phyloP scores from a whole-genome alignment of 805 yeast genomes.

The Metschnikowia vanudenii region DNA sequence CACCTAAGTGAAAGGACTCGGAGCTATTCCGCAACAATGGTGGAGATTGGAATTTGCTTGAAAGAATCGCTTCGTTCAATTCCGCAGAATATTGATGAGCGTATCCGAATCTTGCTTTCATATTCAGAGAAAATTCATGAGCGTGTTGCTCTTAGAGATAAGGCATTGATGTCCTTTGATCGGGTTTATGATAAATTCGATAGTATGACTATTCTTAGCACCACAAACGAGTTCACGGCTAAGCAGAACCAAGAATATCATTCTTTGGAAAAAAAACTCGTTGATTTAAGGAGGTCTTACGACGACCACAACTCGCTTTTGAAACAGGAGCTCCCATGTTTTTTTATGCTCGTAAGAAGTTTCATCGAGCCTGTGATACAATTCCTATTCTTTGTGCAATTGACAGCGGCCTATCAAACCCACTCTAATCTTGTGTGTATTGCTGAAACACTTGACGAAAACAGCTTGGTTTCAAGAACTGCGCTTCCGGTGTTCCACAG shows the following conservation, averaged over 20 bases:
- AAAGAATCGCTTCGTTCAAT: constrained; percentile 12
- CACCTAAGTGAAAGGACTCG: constrained; percentile 23
- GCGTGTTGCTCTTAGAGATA: constrained; percentile 29
- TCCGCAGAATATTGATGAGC: constrained; percentile 14
- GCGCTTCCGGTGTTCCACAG: background rate
- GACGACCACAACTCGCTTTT: constrained; percentile 37
- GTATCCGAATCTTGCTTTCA: constrained; percentile 16
- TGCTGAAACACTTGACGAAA: constrained; percentile 14
- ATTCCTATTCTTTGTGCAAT: constrained; percentile 38
- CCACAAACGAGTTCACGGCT: constrained; percentile 31
- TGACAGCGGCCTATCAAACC: constrained; percentile 34
- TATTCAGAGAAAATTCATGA: constrained; percentile 26
- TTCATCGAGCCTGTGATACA: constrained; percentile 33
- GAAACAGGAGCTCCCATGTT: constrained; percentile 47
- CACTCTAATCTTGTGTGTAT: constrained; percentile 22
- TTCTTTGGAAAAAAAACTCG: constrained; percentile 28
- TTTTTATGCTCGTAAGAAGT: constrained; percentile 32
- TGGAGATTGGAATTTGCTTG: constrained; percentile 14
- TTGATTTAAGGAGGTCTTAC: constrained; percentile 26
- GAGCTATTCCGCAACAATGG: constrained; percentile 20
- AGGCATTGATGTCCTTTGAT: constrained; percentile 40
- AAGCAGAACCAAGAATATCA: constrained; percentile 30
- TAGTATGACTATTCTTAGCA: constrained; percentile 31
- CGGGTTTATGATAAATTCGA: constrained; percentile 29
- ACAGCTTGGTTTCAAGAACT: background rate